Conservation (phyloP, 805 yeast genomes). For the Ogataea degrootiae region DNA sequence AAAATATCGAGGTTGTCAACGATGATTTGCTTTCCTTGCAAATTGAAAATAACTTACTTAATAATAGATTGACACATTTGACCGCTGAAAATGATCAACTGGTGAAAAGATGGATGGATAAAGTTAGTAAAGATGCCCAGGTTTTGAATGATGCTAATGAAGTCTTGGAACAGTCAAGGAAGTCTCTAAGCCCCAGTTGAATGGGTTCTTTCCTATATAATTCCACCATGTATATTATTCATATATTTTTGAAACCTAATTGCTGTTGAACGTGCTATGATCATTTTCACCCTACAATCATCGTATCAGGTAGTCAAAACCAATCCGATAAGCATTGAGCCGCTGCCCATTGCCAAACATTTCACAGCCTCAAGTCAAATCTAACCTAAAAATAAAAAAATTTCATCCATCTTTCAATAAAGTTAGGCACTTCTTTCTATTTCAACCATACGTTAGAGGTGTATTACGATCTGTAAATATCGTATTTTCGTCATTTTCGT, state of each 20-base stretch:
- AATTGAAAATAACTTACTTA: slow-evolving; percentile 45
- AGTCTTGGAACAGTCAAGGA: slow-evolving; percentile 18
- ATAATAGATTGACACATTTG: slow-evolving; percentile 28
- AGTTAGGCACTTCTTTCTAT: too few species aligned
- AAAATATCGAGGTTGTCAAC: slow-evolving; percentile 43
- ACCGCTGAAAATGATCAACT: slow-evolving; percentile 35
- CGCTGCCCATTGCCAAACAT: too few species aligned
- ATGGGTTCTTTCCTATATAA: neutral
- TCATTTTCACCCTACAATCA: too few species aligned
- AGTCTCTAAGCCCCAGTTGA: slow-evolving; percentile 9
- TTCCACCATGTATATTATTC: too few species aligned
- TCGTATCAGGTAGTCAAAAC: too few species aligned
- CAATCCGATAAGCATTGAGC: too few species aligned
- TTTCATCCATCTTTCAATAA: neutral
- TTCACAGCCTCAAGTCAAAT: too few species aligned
- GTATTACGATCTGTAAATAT: neutral
- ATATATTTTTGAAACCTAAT: too few species aligned
- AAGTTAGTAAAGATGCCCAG: slow-evolving; percentile 39
- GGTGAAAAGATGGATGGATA: slow-evolving; percentile 40
- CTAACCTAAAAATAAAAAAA: neutral
- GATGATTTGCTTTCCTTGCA: slow-evolving; percentile 46
- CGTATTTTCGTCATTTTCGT: neutral
- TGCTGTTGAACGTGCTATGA: too few species aligned
- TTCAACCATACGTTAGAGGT: too few species aligned
- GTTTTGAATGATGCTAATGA: slow-evolving; percentile 38